Base-by-base conservation (phyloP, 2,329 filamentous ascomycete genomes). In the Cladophialophora carrionii region DNA sequence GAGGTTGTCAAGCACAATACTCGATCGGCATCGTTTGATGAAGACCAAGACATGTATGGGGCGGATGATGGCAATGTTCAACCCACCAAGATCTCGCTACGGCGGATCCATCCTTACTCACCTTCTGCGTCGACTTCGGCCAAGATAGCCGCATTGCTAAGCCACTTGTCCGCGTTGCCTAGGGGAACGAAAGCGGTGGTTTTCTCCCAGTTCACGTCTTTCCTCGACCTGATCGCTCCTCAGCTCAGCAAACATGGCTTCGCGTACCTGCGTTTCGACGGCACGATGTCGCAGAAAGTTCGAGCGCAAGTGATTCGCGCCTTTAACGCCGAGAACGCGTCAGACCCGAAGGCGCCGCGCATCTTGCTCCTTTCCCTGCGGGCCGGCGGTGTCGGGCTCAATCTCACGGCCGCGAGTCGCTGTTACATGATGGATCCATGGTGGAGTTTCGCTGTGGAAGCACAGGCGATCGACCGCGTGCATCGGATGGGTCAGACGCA, bases 391-490 rank as follows among this genome's bases (percentile, higher is more conserved):
- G 95, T 99, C 0, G 95, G 95, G 0, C 82, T 99, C 51, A 99
- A 99, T 74, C 78, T 99, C 67, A 98, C 94, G 0, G 88, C 88
- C 70, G 95, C 95, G 5, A 91, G 89, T 69, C 83, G 91, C 61
- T 96, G 99, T 4, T 99, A 90, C 80, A 96, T 99, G 90, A 98
- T 99, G 95, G 95, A 99, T 77, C 95, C 95, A 0, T 99, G 95
- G 95, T 99, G 95, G 95, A 96, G 91, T 74, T 99, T 94, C 77
- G 93, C 95, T 0, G 89, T 98, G 12, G 95, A 99, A 78, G 92
- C 93, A 4, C 95, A 99, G 78, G 95, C 95, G 8, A 98, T 99
- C 73, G 95, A 99, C 79, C 91, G 95, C 1, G 92, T 99, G 37
- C 95, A 99, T 80, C 87, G 95, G 8, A 97, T 99, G 91, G 95